Evolutionary conservation across 495 filamentous ascomycete species (phyloP).

Genomic region (Glarea lozoyensis): DNA sequence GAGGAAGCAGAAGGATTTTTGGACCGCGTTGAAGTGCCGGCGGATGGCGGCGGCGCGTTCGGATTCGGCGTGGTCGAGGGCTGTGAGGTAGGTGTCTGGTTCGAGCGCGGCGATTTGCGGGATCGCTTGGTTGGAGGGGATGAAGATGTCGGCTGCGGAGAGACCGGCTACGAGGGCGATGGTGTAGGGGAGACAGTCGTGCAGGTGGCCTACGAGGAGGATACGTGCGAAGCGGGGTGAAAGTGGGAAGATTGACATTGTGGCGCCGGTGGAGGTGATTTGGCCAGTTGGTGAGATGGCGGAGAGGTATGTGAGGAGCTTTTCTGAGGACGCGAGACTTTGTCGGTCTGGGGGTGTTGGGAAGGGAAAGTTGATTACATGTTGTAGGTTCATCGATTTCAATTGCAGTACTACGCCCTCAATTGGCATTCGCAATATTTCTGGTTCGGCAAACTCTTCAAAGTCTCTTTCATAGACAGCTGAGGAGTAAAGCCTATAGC

Average conservation of each 20-base stretch:
- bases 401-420: constrained; percentile 90
- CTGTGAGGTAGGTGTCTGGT: constrained; percentile 47
- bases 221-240: constrained; percentile 88
- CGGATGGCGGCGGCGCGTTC: constrained; percentile 52
- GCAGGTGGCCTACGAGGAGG: constrained; percentile 74
- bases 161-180: constrained; percentile 83
- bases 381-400: constrained; percentile 88
- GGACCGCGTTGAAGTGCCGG: constrained; percentile 65
- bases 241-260: constrained; percentile 81
- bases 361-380: constrained; percentile 94
- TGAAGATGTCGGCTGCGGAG: constrained; percentile 79
- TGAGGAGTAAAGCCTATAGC: constrained; percentile 87
- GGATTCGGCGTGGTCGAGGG: constrained; percentile 58
- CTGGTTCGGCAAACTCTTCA: constrained; percentile 73
- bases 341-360: constrained; percentile 80
- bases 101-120: constrained; percentile 33
- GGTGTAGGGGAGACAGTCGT: constrained; percentile 76
- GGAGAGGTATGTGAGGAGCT: constrained; percentile 65
- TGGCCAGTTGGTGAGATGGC: constrained; percentile 60
- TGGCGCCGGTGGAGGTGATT: constrained; percentile 65
- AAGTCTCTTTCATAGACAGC: constrained; percentile 93
- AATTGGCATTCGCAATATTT: constrained; percentile 86
- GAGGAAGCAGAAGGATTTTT: constrained; percentile 70
- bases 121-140: constrained; percentile 74
- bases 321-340: constrained; percentile 78